Evolutionary conservation across 805 yeast species (phyloP).

Genomic region (Yueomyces sinensis): DNA sequence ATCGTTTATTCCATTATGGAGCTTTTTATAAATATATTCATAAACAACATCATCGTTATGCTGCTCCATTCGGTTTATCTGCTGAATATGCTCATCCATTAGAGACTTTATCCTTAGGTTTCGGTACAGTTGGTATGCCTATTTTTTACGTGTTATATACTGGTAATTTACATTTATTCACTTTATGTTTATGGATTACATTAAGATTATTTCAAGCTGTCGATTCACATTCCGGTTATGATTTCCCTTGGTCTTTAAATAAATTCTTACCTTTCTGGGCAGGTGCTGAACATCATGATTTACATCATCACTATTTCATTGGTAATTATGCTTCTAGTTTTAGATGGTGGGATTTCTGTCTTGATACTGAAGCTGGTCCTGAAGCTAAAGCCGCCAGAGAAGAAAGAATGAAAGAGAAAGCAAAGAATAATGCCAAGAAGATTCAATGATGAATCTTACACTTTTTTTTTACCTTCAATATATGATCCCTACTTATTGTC

Average conservation of each 20-base stretch:
- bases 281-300: conserved; percentile 96
- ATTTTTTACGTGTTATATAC: conserved; percentile 68
- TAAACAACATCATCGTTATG: conserved; percentile 95
- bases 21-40: conserved; percentile 85
- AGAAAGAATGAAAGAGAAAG: conserved; percentile 40
- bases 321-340: conserved; percentile 92
- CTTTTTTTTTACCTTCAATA: no score
- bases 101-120: conserved; percentile 81
- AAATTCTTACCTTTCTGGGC: conserved; percentile 95
- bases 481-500: no score
- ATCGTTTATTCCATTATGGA: conserved; percentile 80
- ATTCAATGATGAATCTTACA: conserved; percentile 4
- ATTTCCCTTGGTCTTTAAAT: conserved; percentile 92
- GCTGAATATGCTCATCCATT: conserved; percentile 97
- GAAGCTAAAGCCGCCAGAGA: conserved; percentile 69
- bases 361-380: conserved; percentile 85
- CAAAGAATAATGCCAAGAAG: conserved; percentile 33
- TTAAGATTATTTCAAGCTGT: conserved; percentile 90
- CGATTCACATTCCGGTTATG: conserved; percentile 96
- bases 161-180: conserved; percentile 69
- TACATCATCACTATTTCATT: conserved; percentile 90
- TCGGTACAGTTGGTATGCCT: conserved; percentile 95
- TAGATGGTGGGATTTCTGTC: conserved; percentile 87
- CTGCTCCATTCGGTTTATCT: conserved; percentile 94
- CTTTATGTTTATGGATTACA: conserved; percentile 81